phyloP scores from a whole-genome alignment of 768 basidiomycete genomes.

The Lactarius evosmus region DNA sequence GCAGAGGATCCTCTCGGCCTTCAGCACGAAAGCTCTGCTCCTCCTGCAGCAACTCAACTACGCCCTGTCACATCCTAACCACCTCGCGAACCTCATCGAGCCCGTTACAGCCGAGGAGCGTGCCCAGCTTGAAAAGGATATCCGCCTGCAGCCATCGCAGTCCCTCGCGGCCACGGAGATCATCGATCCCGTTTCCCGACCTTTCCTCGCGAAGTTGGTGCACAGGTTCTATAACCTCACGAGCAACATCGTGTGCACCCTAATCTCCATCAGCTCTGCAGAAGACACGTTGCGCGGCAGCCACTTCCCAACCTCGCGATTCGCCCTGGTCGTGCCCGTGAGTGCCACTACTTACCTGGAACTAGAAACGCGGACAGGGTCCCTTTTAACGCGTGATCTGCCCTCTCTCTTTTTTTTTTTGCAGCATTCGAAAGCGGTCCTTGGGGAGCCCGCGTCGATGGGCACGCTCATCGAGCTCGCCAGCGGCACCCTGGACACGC shows the following conservation, averaged over 20 bases:
- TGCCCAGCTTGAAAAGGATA: slow-evolving; percentile 60
- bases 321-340: slow-evolving; percentile 72
- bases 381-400: no score
- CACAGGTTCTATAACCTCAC: slow-evolving; percentile 70
- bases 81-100: slow-evolving; percentile 77
- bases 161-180: slow-evolving; percentile 40
- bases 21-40: slow-evolving; percentile 62
- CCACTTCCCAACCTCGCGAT: slow-evolving; percentile 69
- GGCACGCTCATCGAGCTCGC: slow-evolving; percentile 87
- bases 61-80: slow-evolving; percentile 86
- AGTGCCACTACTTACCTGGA: slow-evolving; percentile 35
- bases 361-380: no score
- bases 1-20: slow-evolving; percentile 63
- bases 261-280: slow-evolving; percentile 67
- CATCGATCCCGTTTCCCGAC: slow-evolving; percentile 63
- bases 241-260: slow-evolving; percentile 62
- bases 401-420: slow-evolving; percentile 15
- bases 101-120: slow-evolving; percentile 77
- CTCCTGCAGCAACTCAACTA: slow-evolving; percentile 88
- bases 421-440: slow-evolving; percentile 82
- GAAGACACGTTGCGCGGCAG: slow-evolving; percentile 61
- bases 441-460: slow-evolving; percentile 77
- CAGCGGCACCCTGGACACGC: slow-evolving; percentile 69
- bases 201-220: slow-evolving; percentile 67
- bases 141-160: slow-evolving; percentile 32